phyloP scores from a whole-genome alignment of 2,329 filamentous ascomycete species.

The Stagonosporopsis tanaceti region DNA sequence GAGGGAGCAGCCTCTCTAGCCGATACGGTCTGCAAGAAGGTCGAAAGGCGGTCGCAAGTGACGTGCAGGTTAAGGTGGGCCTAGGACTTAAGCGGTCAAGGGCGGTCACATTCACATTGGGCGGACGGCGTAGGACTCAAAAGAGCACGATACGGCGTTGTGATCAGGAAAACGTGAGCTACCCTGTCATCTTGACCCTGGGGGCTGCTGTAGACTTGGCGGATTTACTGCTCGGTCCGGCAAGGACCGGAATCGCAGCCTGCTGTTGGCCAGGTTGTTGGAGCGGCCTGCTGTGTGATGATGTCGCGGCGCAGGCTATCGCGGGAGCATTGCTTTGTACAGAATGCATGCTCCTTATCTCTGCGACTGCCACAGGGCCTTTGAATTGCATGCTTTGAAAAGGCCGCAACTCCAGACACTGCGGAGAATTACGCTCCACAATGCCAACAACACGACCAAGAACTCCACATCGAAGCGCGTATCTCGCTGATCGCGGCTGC shows the following conservation, averaged over 20 bases:
- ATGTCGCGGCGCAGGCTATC: slow-evolving; percentile 17
- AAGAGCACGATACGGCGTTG: slow-evolving; percentile 35
- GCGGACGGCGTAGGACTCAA: slow-evolving; percentile 33
- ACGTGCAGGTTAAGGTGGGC: slow-evolving; percentile 39
- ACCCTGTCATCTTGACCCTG: slow-evolving; percentile 23
- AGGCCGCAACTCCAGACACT: background rate
- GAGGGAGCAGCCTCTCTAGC: slow-evolving; percentile 53
- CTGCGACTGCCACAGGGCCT: background rate
- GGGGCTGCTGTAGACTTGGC: slow-evolving; percentile 15
- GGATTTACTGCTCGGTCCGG: slow-evolving; percentile 12
- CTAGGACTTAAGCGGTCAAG: slow-evolving; percentile 42
- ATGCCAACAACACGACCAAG: background rate
- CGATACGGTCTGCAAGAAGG: slow-evolving; percentile 32
- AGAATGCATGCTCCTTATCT: slow-evolving; percentile 4
- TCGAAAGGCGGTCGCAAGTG: slow-evolving; percentile 31
- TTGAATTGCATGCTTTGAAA: background rate
- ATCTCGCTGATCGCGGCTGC: slow-evolving; percentile 1
- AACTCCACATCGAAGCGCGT: slow-evolving; percentile 2
- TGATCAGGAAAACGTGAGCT: slow-evolving; percentile 35
- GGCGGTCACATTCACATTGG: slow-evolving; percentile 40
- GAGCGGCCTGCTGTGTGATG: slow-evolving; percentile 13
- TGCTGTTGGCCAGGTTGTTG: slow-evolving; percentile 13
- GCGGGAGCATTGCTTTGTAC: slow-evolving; percentile 5
- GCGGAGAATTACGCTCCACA: background rate
- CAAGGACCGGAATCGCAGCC: slow-evolving; percentile 5